Percentiles rank a stretch among this genome's conserved stretches.
Evolutionary conservation across 75 land plant species (phyloP).

Genomic region (Pseudotsuga menziesii): DNA sequence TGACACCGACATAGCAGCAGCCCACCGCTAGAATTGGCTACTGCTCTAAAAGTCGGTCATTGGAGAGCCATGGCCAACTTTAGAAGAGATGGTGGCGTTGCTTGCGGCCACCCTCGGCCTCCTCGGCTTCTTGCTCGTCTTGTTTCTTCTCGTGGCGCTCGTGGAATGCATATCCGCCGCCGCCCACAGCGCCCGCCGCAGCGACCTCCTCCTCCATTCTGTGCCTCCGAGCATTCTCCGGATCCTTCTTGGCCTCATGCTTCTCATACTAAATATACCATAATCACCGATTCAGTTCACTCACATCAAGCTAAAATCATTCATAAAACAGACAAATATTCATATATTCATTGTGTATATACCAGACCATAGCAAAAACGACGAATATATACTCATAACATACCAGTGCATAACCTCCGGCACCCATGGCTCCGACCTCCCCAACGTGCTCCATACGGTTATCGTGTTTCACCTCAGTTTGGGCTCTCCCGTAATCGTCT

Average conservation of each 20-base stretch:
- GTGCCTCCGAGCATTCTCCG: slow-evolving; percentile 26
- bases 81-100: slow-evolving; percentile 9
- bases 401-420: slow-evolving; percentile 20
- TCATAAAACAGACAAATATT: background rate
- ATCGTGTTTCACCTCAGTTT: slow-evolving; percentile 12
- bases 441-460: slow-evolving; percentile 14
- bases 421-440: slow-evolving; percentile 12
- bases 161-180: slow-evolving; percentile 25
- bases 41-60: no score
- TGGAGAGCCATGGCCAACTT: background rate
- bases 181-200: slow-evolving; percentile 15
- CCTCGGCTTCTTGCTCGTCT: slow-evolving; percentile 10
- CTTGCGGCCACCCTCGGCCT: background rate
- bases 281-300: background rate
- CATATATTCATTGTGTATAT: slow-evolving; percentile 3
- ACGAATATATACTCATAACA: no score
- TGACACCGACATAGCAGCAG: no score
- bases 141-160: slow-evolving; percentile 29
- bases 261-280: slow-evolving; percentile 19
- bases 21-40: no score
- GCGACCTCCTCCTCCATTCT: slow-evolving; percentile 28
- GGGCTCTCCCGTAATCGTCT: background rate
- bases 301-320: background rate
- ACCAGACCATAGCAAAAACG: no score
- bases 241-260: slow-evolving; percentile 24